phyloP scores from a whole-genome alignment of 805 yeast species.

The Yarrowia phangngaensis region DNA sequence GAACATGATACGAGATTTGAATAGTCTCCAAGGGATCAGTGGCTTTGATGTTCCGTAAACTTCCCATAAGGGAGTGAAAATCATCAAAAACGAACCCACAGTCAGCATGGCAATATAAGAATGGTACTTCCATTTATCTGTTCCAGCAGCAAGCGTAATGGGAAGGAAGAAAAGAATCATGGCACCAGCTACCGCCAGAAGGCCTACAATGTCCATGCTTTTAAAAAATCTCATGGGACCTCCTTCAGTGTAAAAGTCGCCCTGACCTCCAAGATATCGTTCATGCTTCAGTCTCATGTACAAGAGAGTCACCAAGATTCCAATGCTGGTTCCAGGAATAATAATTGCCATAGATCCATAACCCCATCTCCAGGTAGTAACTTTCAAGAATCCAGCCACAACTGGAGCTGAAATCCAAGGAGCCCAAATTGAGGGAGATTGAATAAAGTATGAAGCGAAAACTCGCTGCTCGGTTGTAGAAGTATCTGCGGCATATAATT shows the following conservation, averaged over 20 bases:
- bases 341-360: constrained; percentile 48
- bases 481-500: constrained; percentile 12
- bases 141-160: constrained; percentile 19
- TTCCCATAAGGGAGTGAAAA: constrained; percentile 22
- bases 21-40: constrained; percentile 16
- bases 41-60: constrained; percentile 17
- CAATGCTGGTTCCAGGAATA: constrained; percentile 38
- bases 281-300: constrained; percentile 21
- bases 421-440: constrained; percentile 17
- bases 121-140: constrained; percentile 25
- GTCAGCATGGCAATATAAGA: constrained; percentile 17
- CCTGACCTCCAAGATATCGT: constrained; percentile 8
- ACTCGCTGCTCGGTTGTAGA: constrained; percentile 19
- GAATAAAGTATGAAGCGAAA: constrained; percentile 16
- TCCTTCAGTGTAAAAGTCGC: constrained; percentile 14
- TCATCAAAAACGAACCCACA: constrained; percentile 10
- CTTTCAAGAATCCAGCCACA: constrained; percentile 34
- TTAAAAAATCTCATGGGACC: constrained; percentile 15
- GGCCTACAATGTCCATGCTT: constrained; percentile 3
- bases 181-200: constrained; percentile 16
- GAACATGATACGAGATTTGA: constrained; percentile 16
- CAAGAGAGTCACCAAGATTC: background rate
- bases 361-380: constrained; percentile 52
- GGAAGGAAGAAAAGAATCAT: constrained; percentile 21
- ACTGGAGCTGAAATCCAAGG: constrained; percentile 23